Conservation (phyloP, 2,329 filamentous ascomycete genomes). For the Aspergillus sp. region DNA sequence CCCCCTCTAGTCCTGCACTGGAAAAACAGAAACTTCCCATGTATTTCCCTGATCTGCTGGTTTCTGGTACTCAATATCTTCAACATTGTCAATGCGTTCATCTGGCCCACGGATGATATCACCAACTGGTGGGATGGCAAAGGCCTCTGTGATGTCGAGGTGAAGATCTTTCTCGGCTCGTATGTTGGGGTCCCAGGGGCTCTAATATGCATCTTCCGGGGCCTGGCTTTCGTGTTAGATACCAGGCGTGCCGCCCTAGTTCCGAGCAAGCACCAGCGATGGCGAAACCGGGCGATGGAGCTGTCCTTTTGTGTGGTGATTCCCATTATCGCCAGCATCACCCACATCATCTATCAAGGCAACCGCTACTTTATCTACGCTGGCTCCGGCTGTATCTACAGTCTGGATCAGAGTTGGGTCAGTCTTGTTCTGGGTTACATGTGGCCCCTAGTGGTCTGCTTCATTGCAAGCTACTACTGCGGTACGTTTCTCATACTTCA, state of each 20-base stretch:
- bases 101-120: constrained; percentile 66
- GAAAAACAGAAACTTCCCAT: constrained; percentile 64
- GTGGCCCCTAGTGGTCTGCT: constrained; percentile 60
- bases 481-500: constrained; percentile 42
- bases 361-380: constrained; percentile 62
- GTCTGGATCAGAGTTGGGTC: constrained; percentile 62
- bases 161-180: constrained; percentile 60
- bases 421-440: constrained; percentile 58
- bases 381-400: constrained; percentile 63
- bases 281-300: constrained; percentile 55
- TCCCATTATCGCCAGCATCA: constrained; percentile 59
- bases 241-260: constrained; percentile 59
- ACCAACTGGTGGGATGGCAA: constrained; percentile 61
- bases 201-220: constrained; percentile 63
- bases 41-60: constrained; percentile 61
- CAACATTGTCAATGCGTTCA: constrained; percentile 64
- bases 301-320: constrained; percentile 59
- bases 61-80: constrained; percentile 61
- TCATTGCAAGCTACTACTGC: constrained; percentile 61
- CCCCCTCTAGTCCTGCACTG: constrained; percentile 65
- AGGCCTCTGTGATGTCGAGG: constrained; percentile 68
- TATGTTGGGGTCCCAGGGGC: constrained; percentile 58
- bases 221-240: constrained; percentile 64
- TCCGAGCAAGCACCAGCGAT: constrained; percentile 54
- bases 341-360: constrained; percentile 65